A percentile compares a stretch with the other conserved stretches of the same genome.
phyloP scores from a whole-genome alignment of 768 basidiomycete genomes.

The Boletellus ananiceps region DNA sequence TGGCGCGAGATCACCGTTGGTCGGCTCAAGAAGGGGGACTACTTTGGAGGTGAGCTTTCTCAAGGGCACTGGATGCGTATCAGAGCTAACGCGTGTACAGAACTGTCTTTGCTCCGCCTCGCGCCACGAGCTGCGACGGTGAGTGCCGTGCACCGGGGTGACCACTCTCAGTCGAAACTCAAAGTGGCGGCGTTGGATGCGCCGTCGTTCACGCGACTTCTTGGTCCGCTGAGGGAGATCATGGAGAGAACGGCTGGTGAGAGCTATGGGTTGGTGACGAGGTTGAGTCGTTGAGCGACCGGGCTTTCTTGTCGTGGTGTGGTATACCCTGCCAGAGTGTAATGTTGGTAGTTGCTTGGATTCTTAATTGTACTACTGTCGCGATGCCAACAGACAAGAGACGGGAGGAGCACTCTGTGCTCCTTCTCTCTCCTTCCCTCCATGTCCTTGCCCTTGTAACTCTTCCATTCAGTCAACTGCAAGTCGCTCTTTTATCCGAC shows the following conservation, averaged over 20 bases:
- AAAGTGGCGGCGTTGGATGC: constrained; percentile 94
- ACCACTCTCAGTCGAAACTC: constrained; percentile 56
- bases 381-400: constrained; percentile 29
- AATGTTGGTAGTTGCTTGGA: neutral
- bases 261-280: constrained; percentile 45
- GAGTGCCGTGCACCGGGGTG: constrained; percentile 55
- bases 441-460: constrained; percentile 9
- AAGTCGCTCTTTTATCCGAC: constrained; percentile 23
- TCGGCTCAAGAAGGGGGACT: constrained; percentile 83
- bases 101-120: constrained; percentile 83
- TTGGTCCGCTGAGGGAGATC: constrained; percentile 88
- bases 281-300: constrained; percentile 31
- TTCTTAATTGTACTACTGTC: constrained; percentile 9
- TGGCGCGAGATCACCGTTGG: constrained; percentile 68
- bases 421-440: neutral
- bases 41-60: constrained; percentile 82
- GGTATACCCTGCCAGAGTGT: constrained; percentile 1
- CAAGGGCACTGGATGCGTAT: neutral
- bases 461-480: constrained; percentile 3
- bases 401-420: too few species aligned
- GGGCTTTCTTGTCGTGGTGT: neutral
- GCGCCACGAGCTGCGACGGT: constrained; percentile 97
- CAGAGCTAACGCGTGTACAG: constrained; percentile 38
- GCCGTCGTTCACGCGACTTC: constrained; percentile 86
- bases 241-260: constrained; percentile 90